Evolutionary conservation across 2,329 filamentous ascomycete genomes (phyloP), one percentile per base, ranked within the genome.

Genomic region (Exophiala sideris): DNA sequence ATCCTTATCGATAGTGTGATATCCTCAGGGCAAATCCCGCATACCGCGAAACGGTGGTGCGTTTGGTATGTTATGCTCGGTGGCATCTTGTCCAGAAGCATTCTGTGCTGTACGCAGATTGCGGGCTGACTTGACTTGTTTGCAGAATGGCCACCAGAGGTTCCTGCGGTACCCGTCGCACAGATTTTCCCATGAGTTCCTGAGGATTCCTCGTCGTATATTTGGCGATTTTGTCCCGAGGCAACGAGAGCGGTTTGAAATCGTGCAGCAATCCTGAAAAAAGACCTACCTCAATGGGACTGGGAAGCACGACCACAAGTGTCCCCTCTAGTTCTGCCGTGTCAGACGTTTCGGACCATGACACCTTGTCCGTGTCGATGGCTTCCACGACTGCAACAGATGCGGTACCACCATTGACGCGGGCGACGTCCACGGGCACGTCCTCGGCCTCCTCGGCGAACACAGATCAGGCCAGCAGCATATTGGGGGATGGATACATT

Each of bases 321-420:
- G 35, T 52, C 33, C 53, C 40, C 42, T 48, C 49, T 21, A 44
- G 32, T 20, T 20, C 41, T 12, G 54, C 54, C 33, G 48, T 52
- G 46, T 44, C 46, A 11, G 48, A 53, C 35, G 38, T 59, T 33
- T 36, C 39, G 24, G 49, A 55, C 24, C 40, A 55, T 24, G 58
- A 60, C 39, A 34, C 45, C 2, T 45, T 41, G 21, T 52, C 45
- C 2, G 45, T 41, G 21, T 52, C 52, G 2, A 48, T 54, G 48
- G 55, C 59, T 6, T 56, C 61, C 12, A 60, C 57, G 7, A 44
- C 40, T 47, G 33, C 42, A 42, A 56, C 54, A 41, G 54, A 62
- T 47, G 51, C 47, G 36, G 58, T 64, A 32, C 62, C 62, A 49
- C 58, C 58, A 36, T 52, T 65, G 46, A 65, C 61, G 20, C 54